Base-by-base conservation (phyloP, 257 asterid species). In the Ballota nigra region DNA sequence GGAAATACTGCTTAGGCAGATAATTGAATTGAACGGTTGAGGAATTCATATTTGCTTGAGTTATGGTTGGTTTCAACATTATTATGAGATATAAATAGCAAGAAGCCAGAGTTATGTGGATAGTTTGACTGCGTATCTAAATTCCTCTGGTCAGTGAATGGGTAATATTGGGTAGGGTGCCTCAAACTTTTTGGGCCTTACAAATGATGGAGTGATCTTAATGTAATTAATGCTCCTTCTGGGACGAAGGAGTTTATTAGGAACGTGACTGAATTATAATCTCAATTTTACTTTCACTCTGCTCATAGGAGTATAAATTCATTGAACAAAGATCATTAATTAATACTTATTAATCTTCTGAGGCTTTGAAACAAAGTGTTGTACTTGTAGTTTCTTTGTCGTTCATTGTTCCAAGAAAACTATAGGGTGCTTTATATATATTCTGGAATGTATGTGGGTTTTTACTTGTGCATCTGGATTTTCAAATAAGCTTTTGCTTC, bases 401-500 rank as follows among this genome's bases (percentile, higher is more conserved):
- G 8, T 67, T 19, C 58, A 84, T 86, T 79, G 82, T 79, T 38
- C 70, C 78, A 82, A 74, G 88, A 81, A 74, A 84, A 83, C 71
- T 72, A 78, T 67, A 78, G 86, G 52, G 84, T 81, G 89, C 80
- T 78, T 73, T 88, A 77, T 81, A 70, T 82, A 81, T 6, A 72
- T 80, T 74, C 70, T 84, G 45, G 85, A 84, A 22, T 53, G 12
- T 23, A 82, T 84, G 24, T 62, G 10, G 57, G 47, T 43, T 66
- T 34, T 9, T 72, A 24, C 59, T 73, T 62, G 70, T 58, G 19
- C 70, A 38, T 70, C 70, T 65, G 70, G 60, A 8, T 62, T 29
- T 28, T 8, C 11, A 24, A 34, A 29, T 59, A 13, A 52, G 8
- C 23, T 55, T 13, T 62, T 63, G 45, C 70, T 13, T 63, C 56